Base-by-base conservation (phyloP, 75 land plant species). In the Selaginella moellendorffii region DNA sequence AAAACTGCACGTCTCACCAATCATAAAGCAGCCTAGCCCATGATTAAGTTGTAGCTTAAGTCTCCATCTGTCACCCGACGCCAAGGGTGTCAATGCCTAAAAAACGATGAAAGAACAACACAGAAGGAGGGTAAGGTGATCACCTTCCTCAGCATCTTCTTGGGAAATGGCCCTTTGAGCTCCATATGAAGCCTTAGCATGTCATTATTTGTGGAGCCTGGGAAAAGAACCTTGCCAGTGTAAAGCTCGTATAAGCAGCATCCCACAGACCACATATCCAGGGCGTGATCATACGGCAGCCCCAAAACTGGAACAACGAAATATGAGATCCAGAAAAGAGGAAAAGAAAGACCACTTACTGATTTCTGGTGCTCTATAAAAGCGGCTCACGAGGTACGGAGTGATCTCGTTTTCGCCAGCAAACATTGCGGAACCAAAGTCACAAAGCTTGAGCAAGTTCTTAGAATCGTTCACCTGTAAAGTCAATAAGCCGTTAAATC, bases 371-470 rank as follows among this genome's bases (percentile, higher is more conserved):
- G 99, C 97, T 30, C 99, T 87, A 69, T 95, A 95, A 58, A 95
- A 95, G 26, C 99, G 97, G 78, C 99, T 95, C 12, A 90, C 99
- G 51, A 95, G 91, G 66, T 95, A 95, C 19, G 99, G 99, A 27
- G 99, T 95, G 27, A 95, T 84, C 62, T 95, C 99, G 72, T 95
- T 95, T 65, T 90, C 85, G 1, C 99, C 97, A 74, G 97, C 91
- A 79, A 86, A 95, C 99, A 95, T 95, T 12, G 99, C 99, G 84
- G 85, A 90, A 22, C 99, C 99, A 75, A 95, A 95, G 70, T 95
- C 99, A 78, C 99, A 95, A 61, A 95, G 91, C 71, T 95, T 95
- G 30, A 95, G 72, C 25, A 90, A 88, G 74, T 86, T 95, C 65
- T 86, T 90, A 0, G 88, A 78, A 28, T 90, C 97, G 74, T 95